Conservation (phyloP, 2,329 filamentous ascomycete genomes). For the Lachnellula cervina region DNA sequence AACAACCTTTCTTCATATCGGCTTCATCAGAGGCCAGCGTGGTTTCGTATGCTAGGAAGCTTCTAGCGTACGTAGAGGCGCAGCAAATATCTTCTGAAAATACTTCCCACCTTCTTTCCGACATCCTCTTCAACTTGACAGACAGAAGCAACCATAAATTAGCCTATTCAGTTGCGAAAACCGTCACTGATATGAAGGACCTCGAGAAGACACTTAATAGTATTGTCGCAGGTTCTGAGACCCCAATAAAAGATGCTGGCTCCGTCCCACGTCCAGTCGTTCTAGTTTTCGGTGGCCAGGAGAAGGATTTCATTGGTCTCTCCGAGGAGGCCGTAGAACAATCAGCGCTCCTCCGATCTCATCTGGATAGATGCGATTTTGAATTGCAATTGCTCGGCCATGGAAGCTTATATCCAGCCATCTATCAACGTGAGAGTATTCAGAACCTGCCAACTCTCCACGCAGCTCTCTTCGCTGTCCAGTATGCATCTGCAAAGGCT, state of each 20-base stretch:
- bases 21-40: background rate
- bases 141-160: background rate
- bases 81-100: background rate
- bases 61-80: background rate
- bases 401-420: conserved; percentile 10
- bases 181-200: background rate
- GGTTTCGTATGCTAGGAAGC: background rate
- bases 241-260: background rate
- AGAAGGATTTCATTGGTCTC: background rate
- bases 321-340: background rate
- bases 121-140: background rate
- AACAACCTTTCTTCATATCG: background rate
- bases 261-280: background rate
- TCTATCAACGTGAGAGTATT: conserved; percentile 11
- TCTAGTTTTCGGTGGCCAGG: background rate
- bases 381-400: conserved; percentile 1
- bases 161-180: background rate
- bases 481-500: conserved; percentile 16
- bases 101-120: background rate
- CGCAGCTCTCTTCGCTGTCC: conserved; percentile 11
- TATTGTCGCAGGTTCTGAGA: background rate
- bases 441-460: conserved; percentile 12
- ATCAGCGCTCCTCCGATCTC: conserved; percentile 3
- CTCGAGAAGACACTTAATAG: background rate
- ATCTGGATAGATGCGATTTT: conserved; percentile 14